Base-by-base conservation (phyloP, 495 filamentous ascomycete genomes). In the Xylona heveae region DNA sequence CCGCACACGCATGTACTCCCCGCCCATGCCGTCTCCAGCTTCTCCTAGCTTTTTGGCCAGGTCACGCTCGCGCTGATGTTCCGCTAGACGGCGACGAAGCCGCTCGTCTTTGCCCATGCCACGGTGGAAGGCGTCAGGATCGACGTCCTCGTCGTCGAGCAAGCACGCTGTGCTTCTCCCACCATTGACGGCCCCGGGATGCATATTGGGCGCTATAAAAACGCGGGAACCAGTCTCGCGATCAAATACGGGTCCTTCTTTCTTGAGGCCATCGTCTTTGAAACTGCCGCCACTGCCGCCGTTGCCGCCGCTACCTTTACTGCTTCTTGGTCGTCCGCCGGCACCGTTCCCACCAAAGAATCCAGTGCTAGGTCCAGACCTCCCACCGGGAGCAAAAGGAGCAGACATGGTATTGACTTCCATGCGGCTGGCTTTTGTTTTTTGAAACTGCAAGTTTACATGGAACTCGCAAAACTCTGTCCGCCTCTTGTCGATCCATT, bases 401-500 rank as follows among this genome's bases (percentile, higher is more conserved):
- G 31, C 47, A 31, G 25, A 39, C 57, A 67, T 67, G 9, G 60
- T 65, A 40, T 88, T 85, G 35, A 95, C 64, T 40, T 92, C 88
- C 58, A 85, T 76, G 6, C 90, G 62, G 0, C 63, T 54, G 3
- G 67, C 51, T 25, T 76, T 71, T 2, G 69, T 70, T 39, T 74
- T 78, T 30, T 72, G 66, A 1, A 94, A 50, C 10, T 75, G 72
- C 12, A 73, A 47, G 43, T 92, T 78, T 41, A 91, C 66, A 44
- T 99, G 88, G 42, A 78, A 99, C 38, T 90, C 78, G 54, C 88
- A 99, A 48, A 76, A 81, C 39, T 91, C 76, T 5, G 83, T 92
- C 42, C 80, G 78, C 6, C 79, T 63, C 34, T 61, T 66, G 47
- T 99, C 82, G 20, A 99, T 60, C 90, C 90, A 99, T 29, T 61